Evolutionary conservation across 352 stramenopile species (phyloP).

Genomic region (Phytophthora sansomeana): DNA sequence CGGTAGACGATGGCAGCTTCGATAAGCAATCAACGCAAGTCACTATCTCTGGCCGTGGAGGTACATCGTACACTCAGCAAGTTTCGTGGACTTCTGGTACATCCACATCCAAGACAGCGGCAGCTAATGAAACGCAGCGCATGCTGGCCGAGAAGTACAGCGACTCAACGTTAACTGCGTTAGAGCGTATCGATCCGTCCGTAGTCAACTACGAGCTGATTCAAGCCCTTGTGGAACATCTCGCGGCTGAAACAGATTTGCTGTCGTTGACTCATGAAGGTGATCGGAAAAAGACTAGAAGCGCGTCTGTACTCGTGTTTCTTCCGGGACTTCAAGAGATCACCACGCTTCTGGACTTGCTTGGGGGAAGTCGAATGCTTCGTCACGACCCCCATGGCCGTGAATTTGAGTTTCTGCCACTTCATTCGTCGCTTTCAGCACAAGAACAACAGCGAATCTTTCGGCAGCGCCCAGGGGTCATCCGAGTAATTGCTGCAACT

Average conservation of each 20-base stretch:
- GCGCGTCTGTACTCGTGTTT: constrained; percentile 96
- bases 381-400: constrained; percentile 40
- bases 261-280: constrained; percentile 29
- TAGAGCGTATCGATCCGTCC: constrained; percentile 88
- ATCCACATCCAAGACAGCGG: constrained; percentile 26
- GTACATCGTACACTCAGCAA: constrained; percentile 67
- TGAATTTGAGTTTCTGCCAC: constrained; percentile 82
- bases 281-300: constrained; percentile 26
- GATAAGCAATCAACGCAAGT: constrained; percentile 59
- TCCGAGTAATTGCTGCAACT: constrained; percentile 97
- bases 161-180: constrained; percentile 83
- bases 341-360: constrained; percentile 76
- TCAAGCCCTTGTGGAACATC: constrained; percentile 86
- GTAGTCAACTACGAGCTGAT: constrained; percentile 97
- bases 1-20: constrained; percentile 28
- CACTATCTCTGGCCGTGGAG: constrained; percentile 68
- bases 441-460: constrained; percentile 96
- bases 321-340: constrained; percentile 96
- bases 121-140: constrained; percentile 25
- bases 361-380: constrained; percentile 67
- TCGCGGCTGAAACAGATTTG: constrained; percentile 66
- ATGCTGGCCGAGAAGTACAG: constrained; percentile 75
- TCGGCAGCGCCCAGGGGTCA: constrained; percentile 52
- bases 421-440: constrained; percentile 95
- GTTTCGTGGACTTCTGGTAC: constrained; percentile 60